Evolutionary conservation across 1,139 yeast species (phyloP).

Genomic region (Protomyces pachydermus): DNA sequence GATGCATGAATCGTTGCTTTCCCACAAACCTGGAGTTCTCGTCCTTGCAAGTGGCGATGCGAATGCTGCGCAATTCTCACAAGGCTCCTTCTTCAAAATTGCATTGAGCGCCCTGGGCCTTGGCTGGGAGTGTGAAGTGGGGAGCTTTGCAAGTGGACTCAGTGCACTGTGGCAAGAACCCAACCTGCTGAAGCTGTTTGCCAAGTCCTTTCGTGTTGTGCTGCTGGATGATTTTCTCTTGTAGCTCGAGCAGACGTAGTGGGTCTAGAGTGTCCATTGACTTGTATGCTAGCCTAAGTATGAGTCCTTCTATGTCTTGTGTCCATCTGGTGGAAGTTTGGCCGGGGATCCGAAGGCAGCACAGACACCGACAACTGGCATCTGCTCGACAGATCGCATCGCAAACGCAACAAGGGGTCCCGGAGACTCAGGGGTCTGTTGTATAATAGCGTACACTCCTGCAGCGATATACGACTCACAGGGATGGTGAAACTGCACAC

Average conservation of each 20-base stretch:
- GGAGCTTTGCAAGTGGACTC: conserved; percentile 9
- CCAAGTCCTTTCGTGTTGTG: conserved; percentile 7
- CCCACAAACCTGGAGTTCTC: conserved; percentile 12
- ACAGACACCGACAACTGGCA: too few relatives aligned
- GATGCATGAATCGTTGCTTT: conserved; percentile 27
- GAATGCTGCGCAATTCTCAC: conserved; percentile 22
- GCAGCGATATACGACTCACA: too few relatives aligned
- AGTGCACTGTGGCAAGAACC: conserved; percentile 18
- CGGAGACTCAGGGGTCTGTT: too few relatives aligned
- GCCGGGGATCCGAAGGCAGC: too few relatives aligned
- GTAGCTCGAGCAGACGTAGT: conserved; percentile 2
- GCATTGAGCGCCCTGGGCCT: conserved; percentile 22
- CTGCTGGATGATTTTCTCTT: conserved; percentile 18
- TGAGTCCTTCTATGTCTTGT: too few relatives aligned
- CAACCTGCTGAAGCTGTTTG: conserved; percentile 5
- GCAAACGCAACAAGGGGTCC: too few relatives aligned
- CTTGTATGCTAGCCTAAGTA: too few relatives aligned
- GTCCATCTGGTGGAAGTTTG: too few relatives aligned
- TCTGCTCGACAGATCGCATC: too few relatives aligned
- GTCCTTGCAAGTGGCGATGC: conserved; percentile 28
- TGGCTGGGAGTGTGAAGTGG: conserved; percentile 28
- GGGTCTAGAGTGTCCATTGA: too few relatives aligned
- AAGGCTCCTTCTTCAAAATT: conserved; percentile 24
- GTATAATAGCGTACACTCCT: too few relatives aligned
- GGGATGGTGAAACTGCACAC: too few relatives aligned